Evolutionary conservation across 441 rosid genomes (phyloP), one percentile per base, ranked within the genome.

Genomic region (Populus hybrid): DNA sequence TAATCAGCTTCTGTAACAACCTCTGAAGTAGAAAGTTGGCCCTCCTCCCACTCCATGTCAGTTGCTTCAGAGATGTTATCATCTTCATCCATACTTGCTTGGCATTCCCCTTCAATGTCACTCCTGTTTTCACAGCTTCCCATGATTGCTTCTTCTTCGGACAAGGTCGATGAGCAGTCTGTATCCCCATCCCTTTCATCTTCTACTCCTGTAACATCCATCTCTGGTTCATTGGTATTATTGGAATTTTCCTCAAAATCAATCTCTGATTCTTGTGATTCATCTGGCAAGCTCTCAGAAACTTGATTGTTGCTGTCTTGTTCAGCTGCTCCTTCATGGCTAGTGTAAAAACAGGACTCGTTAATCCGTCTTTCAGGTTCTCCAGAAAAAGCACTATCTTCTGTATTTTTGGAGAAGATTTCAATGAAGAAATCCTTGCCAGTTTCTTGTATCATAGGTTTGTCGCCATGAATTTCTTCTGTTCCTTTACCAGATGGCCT

Each of bases 41-140:
- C 83, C 40, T 80, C 90, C 36, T 85, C 89, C 92, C 89, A 87
- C 70, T 87, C 92, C 87, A 85, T 86, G 71, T 78, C 88, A 40
- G 78, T 76, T 73, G 71, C 78, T 68, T 87, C 83, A 65, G 80
- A 82, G 66, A 26, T 36, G 71, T 59, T 28, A n/a, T 76, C 80
- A 23, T 75, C 73, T 35, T 42, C 81, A 71, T 85, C 73, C 23
- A 46, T 66, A 75, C 73, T 83, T 73, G 71, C 76, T 14, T 57
- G 18, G 53, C 73, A 50, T 76, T 81, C 78, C 12, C 53, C 78
- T 77, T 83, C 81, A 40, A 42, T 69, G 32, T 28, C 78, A 42
- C 77, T 74, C 69, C 78, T 66, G 14, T 40, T 73, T 73, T 9
- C 34, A 64, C 32, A 76, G 69, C 72, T 72, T 76, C 67, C 78